These are phyloP conservation scores for Nitzschia sp. DNA, from an alignment of 108 stramenopile species.

Conservation along the genomic window DNA sequence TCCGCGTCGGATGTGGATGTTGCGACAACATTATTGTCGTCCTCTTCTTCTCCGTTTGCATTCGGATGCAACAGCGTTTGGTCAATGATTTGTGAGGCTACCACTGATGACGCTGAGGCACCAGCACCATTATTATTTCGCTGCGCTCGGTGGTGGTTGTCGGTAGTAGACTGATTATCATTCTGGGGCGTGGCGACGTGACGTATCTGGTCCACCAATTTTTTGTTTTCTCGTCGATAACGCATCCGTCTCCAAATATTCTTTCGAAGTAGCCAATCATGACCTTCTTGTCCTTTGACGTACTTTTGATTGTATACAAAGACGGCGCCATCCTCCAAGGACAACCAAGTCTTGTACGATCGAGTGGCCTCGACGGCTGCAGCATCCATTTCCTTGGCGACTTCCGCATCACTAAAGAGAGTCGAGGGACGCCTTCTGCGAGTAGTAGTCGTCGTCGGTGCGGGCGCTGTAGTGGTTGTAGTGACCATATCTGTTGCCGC, in stretches of 20 bases:
- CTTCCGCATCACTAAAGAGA: constrained; percentile 48
- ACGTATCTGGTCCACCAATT: constrained; percentile 52
- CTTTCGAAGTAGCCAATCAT: constrained; percentile 85
- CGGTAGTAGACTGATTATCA: neutral
- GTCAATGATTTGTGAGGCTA: constrained; percentile 34
- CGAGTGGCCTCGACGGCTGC: constrained; percentile 81
- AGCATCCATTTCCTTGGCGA: constrained; percentile 67
- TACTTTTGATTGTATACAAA: constrained; percentile 90
- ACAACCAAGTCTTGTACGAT: constrained; percentile 71
- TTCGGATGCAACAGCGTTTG: constrained; percentile 9
- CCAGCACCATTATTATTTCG: neutral
- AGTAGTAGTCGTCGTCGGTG: neutral
- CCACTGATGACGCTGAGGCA: neutral
- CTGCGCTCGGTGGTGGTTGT: neutral
- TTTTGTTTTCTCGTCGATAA: constrained; percentile 83
- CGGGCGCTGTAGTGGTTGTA: neutral
- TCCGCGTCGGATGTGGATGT: neutral
- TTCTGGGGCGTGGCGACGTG: neutral
- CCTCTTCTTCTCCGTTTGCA: neutral
- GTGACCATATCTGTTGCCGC: constrained; percentile 2
- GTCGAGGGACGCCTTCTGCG: constrained; percentile 25
- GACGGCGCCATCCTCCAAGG: constrained; percentile 51
- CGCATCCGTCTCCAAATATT: constrained; percentile 92
- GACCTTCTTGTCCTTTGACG: constrained; percentile 69
- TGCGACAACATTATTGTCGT: neutral